These are phyloP conservation scores for Alternaria angustiovoidea DNA, from an alignment of 2,329 filamentous ascomycete species.

Conservation along the genomic window DNA sequence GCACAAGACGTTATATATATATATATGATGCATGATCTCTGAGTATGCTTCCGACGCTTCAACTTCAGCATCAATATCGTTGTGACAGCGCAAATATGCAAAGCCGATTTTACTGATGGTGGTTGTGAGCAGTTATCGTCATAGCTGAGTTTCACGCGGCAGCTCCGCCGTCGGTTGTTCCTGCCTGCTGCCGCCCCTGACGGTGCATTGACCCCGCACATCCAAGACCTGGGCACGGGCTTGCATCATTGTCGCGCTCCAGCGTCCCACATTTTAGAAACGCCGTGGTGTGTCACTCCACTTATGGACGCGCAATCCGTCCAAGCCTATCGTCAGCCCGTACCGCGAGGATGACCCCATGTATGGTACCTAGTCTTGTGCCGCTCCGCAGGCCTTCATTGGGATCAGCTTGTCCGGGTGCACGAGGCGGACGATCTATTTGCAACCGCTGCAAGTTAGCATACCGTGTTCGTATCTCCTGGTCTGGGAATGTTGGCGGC, in stretches of 20 bases:
- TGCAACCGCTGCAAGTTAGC: background rate
- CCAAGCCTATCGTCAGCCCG: conserved; percentile 10
- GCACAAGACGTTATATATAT: background rate
- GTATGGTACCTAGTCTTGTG: background rate
- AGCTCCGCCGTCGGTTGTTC: conserved; percentile 1
- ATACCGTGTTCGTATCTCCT: conserved; percentile 5
- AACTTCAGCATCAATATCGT: background rate
- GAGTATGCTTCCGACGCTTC: background rate
- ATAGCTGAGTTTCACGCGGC: conserved; percentile 1
- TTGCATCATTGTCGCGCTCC: background rate
- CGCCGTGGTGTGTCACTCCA: conserved; percentile 8
- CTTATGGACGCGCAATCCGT: conserved; percentile 19
- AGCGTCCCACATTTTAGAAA: conserved; percentile 12
- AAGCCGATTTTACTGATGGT: background rate
- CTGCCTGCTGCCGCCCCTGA: background rate
- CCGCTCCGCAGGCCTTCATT: conserved; percentile 9
- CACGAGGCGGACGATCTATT: conserved; percentile 9
- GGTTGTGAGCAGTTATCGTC: background rate
- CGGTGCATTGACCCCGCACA: conserved; percentile 4
- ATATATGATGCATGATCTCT: background rate
- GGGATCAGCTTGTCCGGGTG: conserved; percentile 4
- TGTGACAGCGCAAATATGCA: background rate
- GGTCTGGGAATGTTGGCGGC: background rate
- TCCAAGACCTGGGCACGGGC: background rate
- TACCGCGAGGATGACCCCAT: conserved; percentile 1